Base-by-base conservation (phyloP, 208 protist species). In the Trypanosoma theileri region DNA sequence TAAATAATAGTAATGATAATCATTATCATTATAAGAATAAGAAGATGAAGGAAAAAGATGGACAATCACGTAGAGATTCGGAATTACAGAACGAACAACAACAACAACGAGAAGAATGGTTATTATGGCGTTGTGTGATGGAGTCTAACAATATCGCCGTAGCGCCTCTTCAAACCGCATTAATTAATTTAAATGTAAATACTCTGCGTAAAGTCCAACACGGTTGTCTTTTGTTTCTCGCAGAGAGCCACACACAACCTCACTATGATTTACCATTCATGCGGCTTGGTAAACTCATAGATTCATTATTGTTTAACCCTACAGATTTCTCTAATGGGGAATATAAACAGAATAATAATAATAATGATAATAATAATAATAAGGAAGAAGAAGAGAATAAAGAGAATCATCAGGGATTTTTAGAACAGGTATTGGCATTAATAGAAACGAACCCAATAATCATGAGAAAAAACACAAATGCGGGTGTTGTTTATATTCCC, bases 261-360 rank as follows among this genome's bases (percentile, higher is more conserved):
- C 66, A 72, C 51, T 77, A 77, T 61, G 79, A 84, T 46, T 54
- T 57, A 12, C 57, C 74, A 3, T 84, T 84, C 69, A 21, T 84
- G 1, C 48, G 41, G 1, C 64, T 77, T 57, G 79, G 79, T 6
- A 46, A 55, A 21, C 26, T 58, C n/a, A 42, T 80, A 50, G 67
- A 73, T 46, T 28, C 57, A 11, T 24, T 66, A 31, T 45, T 77
- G 16, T 17, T 26, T 28, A 53, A 56, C 13, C 8, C 44, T 59
- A 61, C 8, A n/a, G 10, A 56, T 42, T 31, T 3, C 31, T 28
- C 21, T 41, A 52, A 54, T 24, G 26, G 16, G 11, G 28, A 12
- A 52, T 16, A 22, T 68, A 68, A 46, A 62, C 50, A 6, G 46
- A 19, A 11, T n/a, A n/a, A n/a, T n/a, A n/a, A 56, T 8, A 56